Conservation (phyloP, 257 asterid species). For the Plantago ovata region DNA sequence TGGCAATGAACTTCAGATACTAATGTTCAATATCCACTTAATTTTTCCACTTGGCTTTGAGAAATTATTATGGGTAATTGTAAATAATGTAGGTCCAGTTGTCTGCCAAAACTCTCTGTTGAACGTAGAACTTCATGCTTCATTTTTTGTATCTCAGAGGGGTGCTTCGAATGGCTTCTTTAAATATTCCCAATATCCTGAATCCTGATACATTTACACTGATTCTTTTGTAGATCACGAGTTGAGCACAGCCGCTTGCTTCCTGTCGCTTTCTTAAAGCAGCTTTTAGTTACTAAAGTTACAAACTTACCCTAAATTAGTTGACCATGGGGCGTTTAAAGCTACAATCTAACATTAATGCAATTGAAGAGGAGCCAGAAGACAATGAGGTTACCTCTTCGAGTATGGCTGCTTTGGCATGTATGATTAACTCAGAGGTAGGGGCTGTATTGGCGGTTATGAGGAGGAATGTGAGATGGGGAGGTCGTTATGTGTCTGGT, state of each 20-base stretch:
- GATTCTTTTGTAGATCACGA: conserved; percentile 23
- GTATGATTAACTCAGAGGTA: conserved; percentile 85
- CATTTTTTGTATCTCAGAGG: neutral
- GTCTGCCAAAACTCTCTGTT: neutral
- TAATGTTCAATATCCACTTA: too few relatives aligned
- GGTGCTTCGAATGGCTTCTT: conserved; percentile 16
- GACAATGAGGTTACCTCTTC: conserved; percentile 64
- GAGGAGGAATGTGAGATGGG: conserved; percentile 99
- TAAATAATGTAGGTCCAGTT: neutral
- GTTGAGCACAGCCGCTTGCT: conserved; percentile 15
- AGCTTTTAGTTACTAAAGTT: conserved; percentile 23
- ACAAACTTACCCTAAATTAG: conserved; percentile 21
- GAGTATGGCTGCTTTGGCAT: conserved; percentile 61
- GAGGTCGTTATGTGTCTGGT: conserved; percentile 92
- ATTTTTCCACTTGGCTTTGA: too few relatives aligned
- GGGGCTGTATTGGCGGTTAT: conserved; percentile 94
- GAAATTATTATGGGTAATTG: too few relatives aligned
- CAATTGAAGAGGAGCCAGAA: conserved; percentile 97
- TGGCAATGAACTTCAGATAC: too few relatives aligned
- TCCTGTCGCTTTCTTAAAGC: conserved; percentile 21
- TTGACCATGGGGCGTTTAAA: conserved; percentile 73
- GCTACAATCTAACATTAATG: conserved; percentile 74
- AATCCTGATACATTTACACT: conserved; percentile 15
- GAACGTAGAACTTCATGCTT: neutral
- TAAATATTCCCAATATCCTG: neutral